Base-by-base conservation (phyloP, 2,329 filamentous ascomycete species). In the Esteya vermicola region DNA sequence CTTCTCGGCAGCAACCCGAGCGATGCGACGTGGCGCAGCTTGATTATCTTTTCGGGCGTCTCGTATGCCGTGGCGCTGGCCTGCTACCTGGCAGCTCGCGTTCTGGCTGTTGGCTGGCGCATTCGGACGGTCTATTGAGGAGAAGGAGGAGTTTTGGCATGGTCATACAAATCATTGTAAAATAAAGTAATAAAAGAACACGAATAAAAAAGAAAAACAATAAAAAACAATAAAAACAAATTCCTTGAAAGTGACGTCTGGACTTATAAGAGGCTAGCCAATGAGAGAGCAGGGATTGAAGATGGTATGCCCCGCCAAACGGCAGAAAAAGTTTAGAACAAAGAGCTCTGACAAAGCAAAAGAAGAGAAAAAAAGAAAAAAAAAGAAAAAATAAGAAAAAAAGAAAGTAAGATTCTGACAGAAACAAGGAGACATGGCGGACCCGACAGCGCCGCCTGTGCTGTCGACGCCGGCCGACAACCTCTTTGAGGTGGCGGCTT, bases 381-480 rank as follows among this genome's bases (percentile, higher is more conserved):
- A 7, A 18, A 27, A 21, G 8, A 14, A n/a, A 20, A 27, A 23
- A n/a, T 4, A 16, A 3, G 8, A 28, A 36, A 36, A 38, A 33
- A 25, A 25, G n/a, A n/a, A n/a, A n/a, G n/a, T n/a, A n/a, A n/a
- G n/a, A n/a, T n/a, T n/a, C n/a, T n/a, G n/a, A n/a, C n/a, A n/a
- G n/a, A n/a, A 31, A 12, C 9, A 26, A 20, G 22, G 22, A 23
- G 31, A 21, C 37, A 74, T 72, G 67, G 52, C 63, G 12, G 63
- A 67, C 38, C 63, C 73, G 23, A 63, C 62, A 26, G 61, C 67
- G 13, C 54, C 75, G 9, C 76, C 76, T 4, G 68, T 76, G 23
- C 68, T 81, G 33, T 80, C 75, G 21, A 80, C 76, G 0, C 74
- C 75, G 21, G 73, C 75, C 35, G 71, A 77, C 36, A 57, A 73